phyloP scores from a whole-genome alignment of 148 eudicot genomes.

The Linanthus parryae region DNA sequence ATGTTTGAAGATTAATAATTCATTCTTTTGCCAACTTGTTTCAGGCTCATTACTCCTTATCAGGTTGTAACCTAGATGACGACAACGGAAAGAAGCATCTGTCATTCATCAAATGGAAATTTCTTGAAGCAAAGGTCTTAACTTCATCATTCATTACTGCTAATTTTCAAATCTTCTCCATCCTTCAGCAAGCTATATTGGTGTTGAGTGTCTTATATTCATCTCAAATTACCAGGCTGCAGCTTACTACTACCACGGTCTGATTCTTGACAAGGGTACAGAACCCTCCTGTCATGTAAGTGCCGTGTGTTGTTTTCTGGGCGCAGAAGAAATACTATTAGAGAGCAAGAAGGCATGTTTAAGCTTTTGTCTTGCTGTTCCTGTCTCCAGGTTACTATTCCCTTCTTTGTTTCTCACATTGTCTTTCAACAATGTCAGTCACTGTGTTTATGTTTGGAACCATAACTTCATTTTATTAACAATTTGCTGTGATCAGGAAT shows the following conservation, averaged over 20 bases:
- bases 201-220: not conserved
- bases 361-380: slow-evolving; percentile 70
- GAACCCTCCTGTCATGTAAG: slow-evolving; percentile 60
- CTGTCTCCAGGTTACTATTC: slow-evolving; percentile 59
- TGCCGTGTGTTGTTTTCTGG: slow-evolving; percentile 65
- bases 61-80: slow-evolving; percentile 27
- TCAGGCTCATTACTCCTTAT: slow-evolving; percentile 69
- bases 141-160: not conserved
- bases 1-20: no score
- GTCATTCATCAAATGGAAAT: slow-evolving; percentile 78
- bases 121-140: slow-evolving; percentile 82
- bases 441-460: no score
- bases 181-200: not conserved
- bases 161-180: not conserved
- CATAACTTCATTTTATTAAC: not conserved
- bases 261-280: slow-evolving; percentile 72
- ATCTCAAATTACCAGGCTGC: slow-evolving; percentile 47
- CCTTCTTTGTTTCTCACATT: not conserved
- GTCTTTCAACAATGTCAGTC: no score
- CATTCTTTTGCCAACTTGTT: not conserved
- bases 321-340: slow-evolving; percentile 66
- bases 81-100: slow-evolving; percentile 53
- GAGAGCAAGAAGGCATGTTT: slow-evolving; percentile 85
- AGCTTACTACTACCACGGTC: slow-evolving; percentile 88
- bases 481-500: slow-evolving; percentile 33